Percentiles rank a stretch among this genome's conserved stretches.
These are phyloP conservation scores for Cairneyella variabilis DNA, from an alignment of 495 filamentous ascomycete genomes.

Conservation along the genomic window DNA sequence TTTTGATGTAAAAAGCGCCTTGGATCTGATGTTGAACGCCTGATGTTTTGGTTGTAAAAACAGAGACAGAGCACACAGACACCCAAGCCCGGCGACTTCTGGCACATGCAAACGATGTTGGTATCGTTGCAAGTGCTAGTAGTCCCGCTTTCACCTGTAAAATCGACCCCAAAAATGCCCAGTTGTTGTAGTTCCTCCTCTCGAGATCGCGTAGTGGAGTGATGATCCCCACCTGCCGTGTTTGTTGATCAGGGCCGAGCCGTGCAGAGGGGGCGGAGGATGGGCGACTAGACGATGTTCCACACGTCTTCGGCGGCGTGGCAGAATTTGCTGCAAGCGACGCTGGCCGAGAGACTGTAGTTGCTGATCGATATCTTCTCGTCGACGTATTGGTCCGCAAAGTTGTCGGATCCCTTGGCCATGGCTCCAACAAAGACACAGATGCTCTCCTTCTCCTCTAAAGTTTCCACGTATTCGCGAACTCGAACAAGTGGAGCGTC, in stretches of 20 bases:
- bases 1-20: slow-evolving; percentile 49
- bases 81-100: slow-evolving; percentile 33
- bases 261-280: slow-evolving; percentile 9
- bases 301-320: slow-evolving; percentile 96
- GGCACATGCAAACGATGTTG: slow-evolving; percentile 45
- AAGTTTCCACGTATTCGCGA: slow-evolving; percentile 76
- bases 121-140: slow-evolving; percentile 39
- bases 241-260: slow-evolving; percentile 7
- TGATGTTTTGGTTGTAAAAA: slow-evolving; percentile 80
- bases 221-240: too few species aligned
- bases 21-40: slow-evolving; percentile 76
- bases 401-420: slow-evolving; percentile 94
- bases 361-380: slow-evolving; percentile 98
- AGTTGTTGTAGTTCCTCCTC: neutral
- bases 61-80: slow-evolving; percentile 58
- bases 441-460: slow-evolving; percentile 81
- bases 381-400: slow-evolving; percentile 90
- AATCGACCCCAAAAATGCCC: slow-evolving; percentile 19
- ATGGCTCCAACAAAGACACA: slow-evolving; percentile 98
- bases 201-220: neutral
- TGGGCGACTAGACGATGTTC: slow-evolving; percentile 69
- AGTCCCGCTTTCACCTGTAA: slow-evolving; percentile 32
- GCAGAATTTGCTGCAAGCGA: slow-evolving; percentile 98
- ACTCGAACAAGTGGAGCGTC: slow-evolving; percentile 84
- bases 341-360: slow-evolving; percentile 92